A percentile compares a stretch with the other conserved stretches of the same genome.
phyloP scores from a whole-genome alignment of 495 filamentous ascomycete genomes.

The Penicillium paxilli region DNA sequence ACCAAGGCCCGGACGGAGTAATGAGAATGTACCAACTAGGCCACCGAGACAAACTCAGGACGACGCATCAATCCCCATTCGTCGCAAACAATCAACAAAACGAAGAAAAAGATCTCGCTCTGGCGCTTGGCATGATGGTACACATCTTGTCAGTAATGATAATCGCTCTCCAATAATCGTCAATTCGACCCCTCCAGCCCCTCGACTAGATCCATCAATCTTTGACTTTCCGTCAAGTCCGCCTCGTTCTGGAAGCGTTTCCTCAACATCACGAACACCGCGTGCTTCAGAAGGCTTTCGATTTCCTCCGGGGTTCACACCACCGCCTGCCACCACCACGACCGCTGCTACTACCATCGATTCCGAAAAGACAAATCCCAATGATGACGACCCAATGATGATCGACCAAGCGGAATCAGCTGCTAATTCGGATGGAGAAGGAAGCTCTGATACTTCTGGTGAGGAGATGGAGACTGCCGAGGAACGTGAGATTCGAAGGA shows the following conservation, averaged over 20 bases:
- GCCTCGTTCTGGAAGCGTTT: constrained; percentile 36
- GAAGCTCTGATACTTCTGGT: constrained; percentile 18
- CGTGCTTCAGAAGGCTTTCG: constrained; percentile 32
- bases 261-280: constrained; percentile 19
- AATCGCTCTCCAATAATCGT: constrained; percentile 27
- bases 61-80: neutral
- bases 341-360: constrained; percentile 28
- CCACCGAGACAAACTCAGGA: neutral
- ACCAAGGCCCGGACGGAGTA: constrained; percentile 9
- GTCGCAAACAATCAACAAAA: constrained; percentile 20
- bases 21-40: constrained; percentile 1
- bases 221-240: constrained; percentile 42
- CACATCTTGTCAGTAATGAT: neutral
- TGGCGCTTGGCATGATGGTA: constrained; percentile 5
- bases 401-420: constrained; percentile 14
- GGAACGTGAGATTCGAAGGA: constrained; percentile 33
- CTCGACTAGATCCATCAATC: constrained; percentile 11
- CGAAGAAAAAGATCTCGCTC: constrained; percentile 35
- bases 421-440: constrained; percentile 20
- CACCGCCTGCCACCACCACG: constrained; percentile 33
- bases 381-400: neutral
- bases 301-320: constrained; percentile 39
- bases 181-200: constrained; percentile 10
- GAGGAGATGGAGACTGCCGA: constrained; percentile 9
- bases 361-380: constrained; percentile 17